Conservation (phyloP, 192 early-diverging fungal genomes). For the Jimgerdemannia flammicorona region DNA sequence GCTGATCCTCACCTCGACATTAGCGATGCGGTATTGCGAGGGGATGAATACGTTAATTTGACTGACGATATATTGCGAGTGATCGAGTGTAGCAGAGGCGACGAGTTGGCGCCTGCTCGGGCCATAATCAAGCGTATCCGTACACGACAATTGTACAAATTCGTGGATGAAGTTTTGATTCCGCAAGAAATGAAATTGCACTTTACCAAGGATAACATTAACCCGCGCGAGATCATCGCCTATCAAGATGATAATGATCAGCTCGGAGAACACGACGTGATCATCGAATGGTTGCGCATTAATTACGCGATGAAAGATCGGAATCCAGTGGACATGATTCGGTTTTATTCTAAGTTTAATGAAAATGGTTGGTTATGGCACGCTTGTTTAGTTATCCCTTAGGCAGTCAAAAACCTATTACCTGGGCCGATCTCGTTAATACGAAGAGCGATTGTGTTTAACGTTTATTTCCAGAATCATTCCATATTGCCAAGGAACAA, state of each 20-base stretch:
- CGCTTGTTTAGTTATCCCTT: too few species aligned
- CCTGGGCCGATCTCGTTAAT: neutral
- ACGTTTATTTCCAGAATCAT: conserved; percentile 35
- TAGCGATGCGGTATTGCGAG: conserved; percentile 57
- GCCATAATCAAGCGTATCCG: conserved; percentile 71
- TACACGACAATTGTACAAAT: conserved; percentile 81
- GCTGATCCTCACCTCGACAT: conserved; percentile 73
- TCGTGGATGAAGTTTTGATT: conserved; percentile 73
- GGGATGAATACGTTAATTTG: conserved; percentile 65
- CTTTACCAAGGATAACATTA: conserved; percentile 44
- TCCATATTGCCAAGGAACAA: conserved; percentile 63
- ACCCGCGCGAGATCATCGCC: conserved; percentile 53
- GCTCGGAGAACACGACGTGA: conserved; percentile 66
- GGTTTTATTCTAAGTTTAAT: conserved; percentile 75
- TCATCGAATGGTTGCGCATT: conserved; percentile 66
- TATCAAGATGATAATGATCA: conserved; percentile 56
- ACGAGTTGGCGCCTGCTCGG: conserved; percentile 64
- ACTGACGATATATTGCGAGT: conserved; percentile 79
- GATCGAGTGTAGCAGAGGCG: conserved; percentile 60
- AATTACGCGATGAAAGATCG: conserved; percentile 78
- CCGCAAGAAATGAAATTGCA: conserved; percentile 41
- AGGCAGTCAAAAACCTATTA: too few species aligned
- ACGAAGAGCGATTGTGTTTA: neutral
- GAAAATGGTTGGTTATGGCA: conserved; percentile 22
- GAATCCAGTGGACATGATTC: conserved; percentile 83